Evolutionary conservation across 225 moss, liverwort and hornwort genomes (phyloP).

Genomic region (Marchantia paleacea): DNA sequence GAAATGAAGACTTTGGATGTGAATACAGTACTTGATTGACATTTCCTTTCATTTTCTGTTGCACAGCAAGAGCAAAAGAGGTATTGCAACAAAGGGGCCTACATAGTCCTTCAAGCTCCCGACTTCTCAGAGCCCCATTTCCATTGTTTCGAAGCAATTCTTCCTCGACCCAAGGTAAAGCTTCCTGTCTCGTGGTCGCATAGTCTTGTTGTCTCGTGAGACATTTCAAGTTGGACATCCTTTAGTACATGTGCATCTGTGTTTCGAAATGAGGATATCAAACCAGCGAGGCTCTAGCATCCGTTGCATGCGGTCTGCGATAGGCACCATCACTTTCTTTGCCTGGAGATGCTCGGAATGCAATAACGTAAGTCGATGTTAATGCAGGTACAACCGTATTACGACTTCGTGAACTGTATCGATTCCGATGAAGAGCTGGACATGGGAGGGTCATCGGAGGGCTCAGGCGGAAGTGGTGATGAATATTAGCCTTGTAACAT

Average conservation of each 20-base stretch:
- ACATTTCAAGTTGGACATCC: no score
- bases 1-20: not conserved
- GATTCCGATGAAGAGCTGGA: constrained; percentile 97
- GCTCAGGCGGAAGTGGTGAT: constrained; percentile 64
- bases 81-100: constrained; percentile 85
- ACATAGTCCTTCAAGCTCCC: constrained; percentile 79
- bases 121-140: constrained; percentile 88
- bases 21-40: not conserved
- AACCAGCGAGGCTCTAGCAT: no score
- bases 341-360: no score
- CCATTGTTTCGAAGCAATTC: constrained; percentile 86
- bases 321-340: no score
- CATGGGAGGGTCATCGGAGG: constrained; percentile 70
- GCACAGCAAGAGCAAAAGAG: constrained; percentile 70
- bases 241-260: no score
- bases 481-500: constrained; percentile 47
- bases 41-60: not conserved
- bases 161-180: constrained; percentile 76
- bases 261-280: no score
- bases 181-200: no score
- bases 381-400: constrained; percentile 78
- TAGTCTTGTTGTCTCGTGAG: no score
- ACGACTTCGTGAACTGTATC: constrained; percentile 87
- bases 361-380: no score
- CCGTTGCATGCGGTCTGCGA: no score